phyloP scores from a whole-genome alignment of 345 rosid genomes.

The Eucalyptus microcorys region DNA sequence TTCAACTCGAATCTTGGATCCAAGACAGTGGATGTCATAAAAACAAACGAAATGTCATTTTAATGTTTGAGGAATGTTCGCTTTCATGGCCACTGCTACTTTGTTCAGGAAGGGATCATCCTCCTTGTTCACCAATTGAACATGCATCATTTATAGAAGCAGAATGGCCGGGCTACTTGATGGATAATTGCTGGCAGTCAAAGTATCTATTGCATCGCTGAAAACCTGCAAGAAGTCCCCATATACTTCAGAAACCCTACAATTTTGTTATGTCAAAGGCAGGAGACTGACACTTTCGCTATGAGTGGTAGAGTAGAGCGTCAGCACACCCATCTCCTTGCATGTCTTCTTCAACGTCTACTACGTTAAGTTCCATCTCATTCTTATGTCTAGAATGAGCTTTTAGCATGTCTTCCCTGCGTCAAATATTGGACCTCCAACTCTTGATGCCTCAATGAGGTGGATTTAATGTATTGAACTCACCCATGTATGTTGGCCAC shows the following conservation, averaged over 20 bases:
- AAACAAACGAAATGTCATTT: not conserved
- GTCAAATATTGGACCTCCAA: not conserved
- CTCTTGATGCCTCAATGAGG: not conserved
- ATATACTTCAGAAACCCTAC: not conserved
- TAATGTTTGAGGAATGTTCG: not conserved
- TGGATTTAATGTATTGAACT: not conserved
- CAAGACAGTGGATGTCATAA: not conserved
- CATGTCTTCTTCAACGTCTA: not conserved
- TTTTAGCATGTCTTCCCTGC: not conserved
- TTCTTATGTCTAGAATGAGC: not conserved
- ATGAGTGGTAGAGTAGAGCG: not conserved
- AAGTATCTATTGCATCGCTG: not conserved
- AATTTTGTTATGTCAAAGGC: not conserved
- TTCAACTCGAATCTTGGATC: not conserved
- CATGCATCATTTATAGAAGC: not conserved
- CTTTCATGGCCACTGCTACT: not conserved
- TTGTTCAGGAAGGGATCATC: not conserved
- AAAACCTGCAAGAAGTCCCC: not conserved
- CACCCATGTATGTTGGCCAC: not conserved
- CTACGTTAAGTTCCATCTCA: not conserved
- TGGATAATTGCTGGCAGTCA: not conserved
- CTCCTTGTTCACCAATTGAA: not conserved
- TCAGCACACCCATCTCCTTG: not conserved
- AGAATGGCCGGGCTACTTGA: not conserved
- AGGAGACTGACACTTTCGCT: not conserved